Conservation (phyloP, 2,329 filamentous ascomycete genomes). For the Xylariaceae sp. region DNA sequence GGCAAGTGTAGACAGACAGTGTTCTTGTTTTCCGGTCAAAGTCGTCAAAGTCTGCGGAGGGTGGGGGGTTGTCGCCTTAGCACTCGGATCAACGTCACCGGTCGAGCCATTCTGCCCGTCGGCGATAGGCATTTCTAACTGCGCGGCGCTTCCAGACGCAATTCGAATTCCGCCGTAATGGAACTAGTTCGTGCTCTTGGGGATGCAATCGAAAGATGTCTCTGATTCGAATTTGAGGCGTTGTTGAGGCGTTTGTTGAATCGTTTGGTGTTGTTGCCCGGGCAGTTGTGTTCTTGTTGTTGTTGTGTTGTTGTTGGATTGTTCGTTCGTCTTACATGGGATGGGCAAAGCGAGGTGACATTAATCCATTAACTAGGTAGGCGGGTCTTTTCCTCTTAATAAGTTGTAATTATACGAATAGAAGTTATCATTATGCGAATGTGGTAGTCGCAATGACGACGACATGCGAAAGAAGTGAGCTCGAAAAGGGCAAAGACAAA, state of each 20-base stretch:
- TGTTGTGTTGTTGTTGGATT: too few relatives aligned
- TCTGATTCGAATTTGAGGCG: background rate
- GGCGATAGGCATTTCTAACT: slow-evolving; percentile 22
- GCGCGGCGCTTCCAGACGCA: slow-evolving; percentile 1
- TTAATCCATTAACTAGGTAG: too few relatives aligned
- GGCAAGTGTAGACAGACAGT: slow-evolving; percentile 57
- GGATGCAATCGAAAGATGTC: background rate
- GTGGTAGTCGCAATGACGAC: too few relatives aligned
- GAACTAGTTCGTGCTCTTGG: background rate
- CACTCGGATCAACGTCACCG: slow-evolving; percentile 15
- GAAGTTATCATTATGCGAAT: too few relatives aligned
- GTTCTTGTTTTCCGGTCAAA: slow-evolving; percentile 94
- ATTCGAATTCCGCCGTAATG: background rate
- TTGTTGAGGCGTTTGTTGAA: background rate
- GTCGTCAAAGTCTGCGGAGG: slow-evolving; percentile 56
- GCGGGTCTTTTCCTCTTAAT: too few relatives aligned
- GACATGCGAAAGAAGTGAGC: too few relatives aligned
- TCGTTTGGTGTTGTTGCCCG: too few relatives aligned
- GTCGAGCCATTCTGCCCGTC: slow-evolving; percentile 23
- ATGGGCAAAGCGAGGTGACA: too few relatives aligned
- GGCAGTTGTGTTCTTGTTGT: too few relatives aligned
- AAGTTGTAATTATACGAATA: too few relatives aligned
- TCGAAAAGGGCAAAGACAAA: too few relatives aligned
- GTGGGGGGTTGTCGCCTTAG: slow-evolving; percentile 18
- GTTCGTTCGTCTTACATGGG: too few relatives aligned